Percentiles rank a stretch among this genome's conserved stretches.
Evolutionary conservation across 768 basidiomycete genomes (phyloP).

Genomic region (Boletus subcaerulescens): DNA sequence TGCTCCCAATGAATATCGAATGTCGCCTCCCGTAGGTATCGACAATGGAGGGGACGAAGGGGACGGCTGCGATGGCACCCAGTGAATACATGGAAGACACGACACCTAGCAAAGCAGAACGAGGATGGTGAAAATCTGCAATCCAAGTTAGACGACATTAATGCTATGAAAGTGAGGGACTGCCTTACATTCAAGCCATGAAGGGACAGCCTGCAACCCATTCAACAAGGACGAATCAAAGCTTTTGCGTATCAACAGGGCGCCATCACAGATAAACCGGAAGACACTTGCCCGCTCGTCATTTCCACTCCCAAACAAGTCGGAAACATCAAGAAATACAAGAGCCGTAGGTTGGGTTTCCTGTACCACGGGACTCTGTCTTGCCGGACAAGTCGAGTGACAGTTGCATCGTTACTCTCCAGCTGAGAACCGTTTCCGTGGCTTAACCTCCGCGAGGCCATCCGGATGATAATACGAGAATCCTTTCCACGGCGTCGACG

Average conservation of each 20-base stretch:
- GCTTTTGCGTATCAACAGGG: conserved; percentile 1
- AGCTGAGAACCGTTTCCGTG: too few relatives aligned
- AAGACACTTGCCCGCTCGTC: conserved; percentile 7
- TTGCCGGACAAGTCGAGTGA: conserved; percentile 22
- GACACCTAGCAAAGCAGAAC: not conserved
- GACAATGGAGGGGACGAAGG: conserved; percentile 27
- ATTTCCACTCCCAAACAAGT: conserved; percentile 16
- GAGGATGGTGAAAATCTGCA: not conserved
- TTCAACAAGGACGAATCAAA: conserved; percentile 56
- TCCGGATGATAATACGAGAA: too few relatives aligned
- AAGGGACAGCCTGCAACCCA: conserved; percentile 55
- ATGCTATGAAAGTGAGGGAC: not conserved
- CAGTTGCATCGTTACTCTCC: conserved; percentile 4
- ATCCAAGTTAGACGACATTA: not conserved
- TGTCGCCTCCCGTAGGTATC: conserved; percentile 16
- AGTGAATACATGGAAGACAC: conserved; percentile 53
- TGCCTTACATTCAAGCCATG: conserved; percentile 51
- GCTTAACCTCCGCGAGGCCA: too few relatives aligned
- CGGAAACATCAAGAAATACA: conserved; percentile 57
- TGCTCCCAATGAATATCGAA: conserved; percentile 13
- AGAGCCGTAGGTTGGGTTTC: conserved; percentile 52
- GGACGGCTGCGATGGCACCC: conserved; percentile 54
- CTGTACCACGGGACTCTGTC: conserved; percentile 59
- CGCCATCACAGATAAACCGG: not conserved
- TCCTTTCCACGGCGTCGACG: too few relatives aligned